Conservation (phyloP, 2,329 filamentous ascomycete genomes). For the Phaeosphaeriaceae sp. region DNA sequence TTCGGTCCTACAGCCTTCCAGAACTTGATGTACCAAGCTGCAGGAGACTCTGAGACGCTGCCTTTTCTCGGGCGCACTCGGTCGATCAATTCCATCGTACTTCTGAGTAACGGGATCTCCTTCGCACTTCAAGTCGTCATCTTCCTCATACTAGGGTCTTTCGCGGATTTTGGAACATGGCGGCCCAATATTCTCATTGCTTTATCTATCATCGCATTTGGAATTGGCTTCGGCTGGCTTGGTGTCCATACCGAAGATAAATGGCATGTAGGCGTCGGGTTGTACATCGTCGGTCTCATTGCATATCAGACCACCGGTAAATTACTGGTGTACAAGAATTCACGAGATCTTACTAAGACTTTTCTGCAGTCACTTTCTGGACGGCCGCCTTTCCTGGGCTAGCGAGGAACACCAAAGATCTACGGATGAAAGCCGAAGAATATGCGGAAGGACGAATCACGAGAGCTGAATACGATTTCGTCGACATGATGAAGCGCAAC, state of each 20-base stretch:
- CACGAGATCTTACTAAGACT: not conserved
- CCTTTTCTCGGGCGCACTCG: constrained; percentile 61
- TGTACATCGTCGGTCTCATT: constrained; percentile 73
- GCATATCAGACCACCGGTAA: constrained; percentile 66
- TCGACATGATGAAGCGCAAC: constrained; percentile 62
- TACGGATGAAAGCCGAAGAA: constrained; percentile 60
- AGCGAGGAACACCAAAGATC: constrained; percentile 60
- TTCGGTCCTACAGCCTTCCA: constrained; percentile 57
- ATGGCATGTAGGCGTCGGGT: constrained; percentile 66
- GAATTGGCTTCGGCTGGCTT: constrained; percentile 71
- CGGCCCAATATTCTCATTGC: constrained; percentile 65
- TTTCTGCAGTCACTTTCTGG: constrained; percentile 66
- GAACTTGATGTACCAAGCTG: constrained; percentile 68
- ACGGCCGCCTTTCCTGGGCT: constrained; percentile 67
- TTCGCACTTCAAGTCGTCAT: constrained; percentile 71
- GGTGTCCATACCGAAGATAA: constrained; percentile 66
- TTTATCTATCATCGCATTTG: constrained; percentile 58
- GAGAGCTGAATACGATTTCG: constrained; percentile 64
- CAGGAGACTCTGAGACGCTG: constrained; percentile 60
- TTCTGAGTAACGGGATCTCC: constrained; percentile 70
- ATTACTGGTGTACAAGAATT: not conserved
- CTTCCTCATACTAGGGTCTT: constrained; percentile 61
- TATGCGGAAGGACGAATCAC: constrained; percentile 59
- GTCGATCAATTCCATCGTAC: constrained; percentile 55
- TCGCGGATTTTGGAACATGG: constrained; percentile 71